A percentile compares a stretch with the other conserved stretches of the same genome.
phyloP scores from a whole-genome alignment of 1,139 yeast genomes.

The Hanseniaspora uvarum region DNA sequence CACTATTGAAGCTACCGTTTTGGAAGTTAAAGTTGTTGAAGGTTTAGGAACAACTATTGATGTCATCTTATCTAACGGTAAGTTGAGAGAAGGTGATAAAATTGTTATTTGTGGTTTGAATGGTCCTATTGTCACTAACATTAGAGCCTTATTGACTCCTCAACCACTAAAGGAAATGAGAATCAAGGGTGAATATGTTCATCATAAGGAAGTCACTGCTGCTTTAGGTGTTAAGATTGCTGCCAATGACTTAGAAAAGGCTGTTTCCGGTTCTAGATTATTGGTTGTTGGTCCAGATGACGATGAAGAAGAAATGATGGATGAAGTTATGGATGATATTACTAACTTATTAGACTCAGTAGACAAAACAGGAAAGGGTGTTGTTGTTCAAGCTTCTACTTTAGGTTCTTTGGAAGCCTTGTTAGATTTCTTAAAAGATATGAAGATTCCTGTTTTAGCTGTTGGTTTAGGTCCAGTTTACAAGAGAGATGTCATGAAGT shows the following conservation, averaged over 20 bases:
- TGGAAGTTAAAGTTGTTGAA: constrained; percentile 97
- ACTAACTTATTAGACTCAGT: constrained; percentile 91
- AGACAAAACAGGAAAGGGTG: constrained; percentile 91
- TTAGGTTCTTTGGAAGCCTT: constrained; percentile 96
- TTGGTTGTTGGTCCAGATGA: constrained; percentile 94
- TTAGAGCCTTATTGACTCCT: constrained; percentile 91
- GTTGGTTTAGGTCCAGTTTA: constrained; percentile 96
- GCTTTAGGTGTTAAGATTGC: constrained; percentile 98
- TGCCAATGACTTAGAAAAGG: constrained; percentile 94
- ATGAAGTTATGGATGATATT: constrained; percentile 96
- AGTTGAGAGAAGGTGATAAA: constrained; percentile 87
- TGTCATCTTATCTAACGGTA: constrained; percentile 92
- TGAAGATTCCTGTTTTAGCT: constrained; percentile 98
- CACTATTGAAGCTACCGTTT: constrained; percentile 85
- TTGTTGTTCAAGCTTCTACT: constrained; percentile 95
- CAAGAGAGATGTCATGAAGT: constrained; percentile 97
- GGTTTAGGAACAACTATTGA: constrained; percentile 98
- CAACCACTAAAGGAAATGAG: constrained; percentile 96
- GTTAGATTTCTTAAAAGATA: constrained; percentile 89
- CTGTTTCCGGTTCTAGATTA: constrained; percentile 96
- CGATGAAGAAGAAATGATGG: constrained; percentile 94
- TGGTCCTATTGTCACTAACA: constrained; percentile 97
- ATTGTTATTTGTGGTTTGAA: constrained; percentile 94
- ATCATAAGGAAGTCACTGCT: constrained; percentile 95
- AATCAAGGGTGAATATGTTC: constrained; percentile 86